Base-by-base conservation (phyloP, 352 stramenopile species). In the Phytophthora pluvialis region DNA sequence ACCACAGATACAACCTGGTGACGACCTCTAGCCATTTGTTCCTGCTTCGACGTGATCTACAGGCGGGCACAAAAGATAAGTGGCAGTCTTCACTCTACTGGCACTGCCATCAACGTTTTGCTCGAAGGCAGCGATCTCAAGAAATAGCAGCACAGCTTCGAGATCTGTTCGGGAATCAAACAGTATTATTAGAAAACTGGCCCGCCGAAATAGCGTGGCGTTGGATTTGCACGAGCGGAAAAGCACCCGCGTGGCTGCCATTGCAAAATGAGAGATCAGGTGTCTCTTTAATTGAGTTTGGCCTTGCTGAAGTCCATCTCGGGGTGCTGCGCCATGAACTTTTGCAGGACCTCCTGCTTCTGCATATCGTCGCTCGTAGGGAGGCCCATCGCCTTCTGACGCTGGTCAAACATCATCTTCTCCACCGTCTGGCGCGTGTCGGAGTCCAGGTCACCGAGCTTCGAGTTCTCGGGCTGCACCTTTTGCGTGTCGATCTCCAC, bases 221-320 rank as follows among this genome's bases (percentile, higher is more conserved):
- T 35, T 35, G 1, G 21, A 21, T 21, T 21, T 21, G 21, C 21
- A 21, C 21, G 21, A 35, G 31, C 31, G 31, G 31, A 35, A 1
- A 35, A 35, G 31, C 21, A 28, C 7, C 39, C 9, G 39, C 15
- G 21, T 21, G 36, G 43, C 3, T 21, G 25, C 12, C 21, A n/a
- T 57, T 47, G 26, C 11, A 3, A 47, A 10, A 16, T 21, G 21
- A 38, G 12, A 45, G 26, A 38, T 9, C 12, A 10, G 4, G 8
- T 33, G 10, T 11, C 25, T 51, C 36, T 38, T 86, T 87, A 98
- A 62, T 86, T 97, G 64, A 99, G 94, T 75, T 99, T 99, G 55
- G 97, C 97, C 62, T 99, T 98, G 73, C 80, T 97, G 70, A 99
- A 99, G 77, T 99, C 98, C 93, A 99, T 99, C 77, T 99, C 98